Evolutionary conservation across 139 green algal species (phyloP).

Genomic region (Mychonastes homosphaera): DNA sequence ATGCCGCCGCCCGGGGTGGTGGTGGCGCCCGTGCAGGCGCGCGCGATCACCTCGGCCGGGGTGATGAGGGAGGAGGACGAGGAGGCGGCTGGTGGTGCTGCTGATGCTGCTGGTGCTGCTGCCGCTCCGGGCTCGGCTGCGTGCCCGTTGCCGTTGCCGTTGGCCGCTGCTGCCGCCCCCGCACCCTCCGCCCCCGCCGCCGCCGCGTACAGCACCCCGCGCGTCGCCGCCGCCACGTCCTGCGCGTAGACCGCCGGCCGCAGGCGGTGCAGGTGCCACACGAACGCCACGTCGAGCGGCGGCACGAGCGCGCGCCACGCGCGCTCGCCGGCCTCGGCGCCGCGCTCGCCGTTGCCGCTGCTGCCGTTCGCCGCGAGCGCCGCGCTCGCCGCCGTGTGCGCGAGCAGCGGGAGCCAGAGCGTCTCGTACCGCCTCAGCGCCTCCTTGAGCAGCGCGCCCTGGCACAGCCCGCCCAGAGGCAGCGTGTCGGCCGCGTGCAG

Average conservation of each 20-base stretch:
- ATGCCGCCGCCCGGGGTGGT: no score
- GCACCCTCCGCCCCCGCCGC: no score
- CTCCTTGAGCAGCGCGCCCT: slow-evolving; percentile 14
- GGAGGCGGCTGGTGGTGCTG: slow-evolving; percentile 4
- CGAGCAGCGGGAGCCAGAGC: slow-evolving; percentile 22
- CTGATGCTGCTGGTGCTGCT: slow-evolving; percentile 4
- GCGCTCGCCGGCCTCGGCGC: background rate
- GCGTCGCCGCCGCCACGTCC: no score
- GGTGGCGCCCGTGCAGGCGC: no score
- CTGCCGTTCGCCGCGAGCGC: background rate
- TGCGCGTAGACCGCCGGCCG: slow-evolving; percentile 19
- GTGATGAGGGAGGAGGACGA: no score
- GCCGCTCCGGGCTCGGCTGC: background rate
- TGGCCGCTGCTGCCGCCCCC: no score
- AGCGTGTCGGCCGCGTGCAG: slow-evolving; percentile 23
- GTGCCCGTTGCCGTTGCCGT: no score
- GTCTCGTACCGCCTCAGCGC: slow-evolving; percentile 20
- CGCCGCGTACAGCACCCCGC: no score
- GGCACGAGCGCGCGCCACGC: slow-evolving; percentile 8
- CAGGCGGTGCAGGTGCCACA: slow-evolving; percentile 31
- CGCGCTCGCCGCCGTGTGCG: background rate
- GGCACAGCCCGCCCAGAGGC: slow-evolving; percentile 23
- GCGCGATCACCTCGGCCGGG: no score
- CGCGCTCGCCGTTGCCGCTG: background rate
- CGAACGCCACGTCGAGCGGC: slow-evolving; percentile 26